A percentile compares a stretch with the other conserved stretches of the same genome.
Conservation (phyloP, 441 rosid genomes). For the Bocquillonia castaneifolia region DNA sequence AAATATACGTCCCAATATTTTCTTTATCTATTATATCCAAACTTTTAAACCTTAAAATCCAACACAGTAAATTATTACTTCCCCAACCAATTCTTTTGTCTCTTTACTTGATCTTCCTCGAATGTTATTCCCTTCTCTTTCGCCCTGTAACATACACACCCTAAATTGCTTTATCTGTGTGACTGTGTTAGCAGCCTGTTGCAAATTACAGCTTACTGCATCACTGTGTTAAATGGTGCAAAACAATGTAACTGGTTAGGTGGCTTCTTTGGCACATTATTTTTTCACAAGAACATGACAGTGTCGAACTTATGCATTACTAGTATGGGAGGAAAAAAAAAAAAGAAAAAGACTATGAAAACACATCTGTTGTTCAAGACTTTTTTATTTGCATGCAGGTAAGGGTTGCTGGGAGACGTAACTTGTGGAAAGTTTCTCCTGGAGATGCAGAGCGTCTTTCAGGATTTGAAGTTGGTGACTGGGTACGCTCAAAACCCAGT, state of each 20-base stretch:
- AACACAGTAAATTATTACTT: too few species aligned
- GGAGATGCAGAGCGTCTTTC: constrained; percentile 97
- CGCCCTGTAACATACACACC: too few species aligned
- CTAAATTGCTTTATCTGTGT: constrained; percentile 4
- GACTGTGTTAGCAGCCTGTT: background rate
- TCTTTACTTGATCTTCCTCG: constrained; percentile 2
- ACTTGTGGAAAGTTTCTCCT: constrained; percentile 90
- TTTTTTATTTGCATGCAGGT: constrained; percentile 46
- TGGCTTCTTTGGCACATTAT: too few species aligned
- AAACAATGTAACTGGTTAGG: background rate
- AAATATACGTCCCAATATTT: too few species aligned
- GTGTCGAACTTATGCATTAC: background rate
- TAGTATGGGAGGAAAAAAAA: background rate
- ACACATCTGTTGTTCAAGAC: constrained; percentile 11
- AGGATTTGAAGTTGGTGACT: constrained; percentile 97
- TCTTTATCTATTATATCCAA: too few species aligned
- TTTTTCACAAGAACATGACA: too few species aligned
- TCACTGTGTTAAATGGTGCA: background rate
- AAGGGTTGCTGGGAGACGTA: constrained; percentile 70
- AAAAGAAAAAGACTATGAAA: background rate
- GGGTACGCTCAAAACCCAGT: constrained; percentile 95
- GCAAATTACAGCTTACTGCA: constrained; percentile 8
- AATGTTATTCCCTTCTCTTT: background rate
- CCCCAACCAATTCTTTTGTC: too few species aligned
- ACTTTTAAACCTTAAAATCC: too few species aligned